Evolutionary conservation across 2,329 filamentous ascomycete genomes (phyloP).

Genomic region (Immersiporthe knoxdaviesiana): DNA sequence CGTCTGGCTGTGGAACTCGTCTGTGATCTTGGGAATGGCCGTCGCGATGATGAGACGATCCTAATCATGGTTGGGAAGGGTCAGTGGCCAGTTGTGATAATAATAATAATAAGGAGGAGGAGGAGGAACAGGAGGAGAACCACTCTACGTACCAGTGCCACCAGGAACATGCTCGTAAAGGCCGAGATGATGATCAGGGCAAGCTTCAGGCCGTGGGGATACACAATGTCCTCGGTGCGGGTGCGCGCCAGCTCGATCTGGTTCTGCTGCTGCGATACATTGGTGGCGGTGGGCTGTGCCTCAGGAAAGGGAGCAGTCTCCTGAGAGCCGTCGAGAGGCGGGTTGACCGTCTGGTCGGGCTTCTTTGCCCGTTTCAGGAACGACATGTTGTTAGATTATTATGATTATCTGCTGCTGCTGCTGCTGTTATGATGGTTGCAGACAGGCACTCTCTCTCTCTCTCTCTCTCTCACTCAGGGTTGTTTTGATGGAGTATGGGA

Average conservation of each 20-base stretch:
- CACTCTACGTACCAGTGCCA: conserved; percentile 37
- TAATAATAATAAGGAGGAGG: no score
- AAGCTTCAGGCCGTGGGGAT: conserved; percentile 40
- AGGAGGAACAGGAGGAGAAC: no score
- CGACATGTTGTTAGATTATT: conserved; percentile 10
- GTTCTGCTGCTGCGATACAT: conserved; percentile 16
- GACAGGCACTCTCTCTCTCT: no score
- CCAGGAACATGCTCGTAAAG: conserved; percentile 44
- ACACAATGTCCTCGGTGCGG: conserved; percentile 36
- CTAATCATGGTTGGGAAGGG: background rate
- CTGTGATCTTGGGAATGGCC: conserved; percentile 45
- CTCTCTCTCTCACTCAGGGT: no score
- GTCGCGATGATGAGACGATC: conserved; percentile 44
- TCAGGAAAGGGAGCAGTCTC: conserved; percentile 1
- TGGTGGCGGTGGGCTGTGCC: conserved; percentile 2
- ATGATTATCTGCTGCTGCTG: background rate
- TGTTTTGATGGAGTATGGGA: background rate
- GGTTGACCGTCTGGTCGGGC: conserved; percentile 17
- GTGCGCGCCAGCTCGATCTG: conserved; percentile 30
- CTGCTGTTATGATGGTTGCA: background rate
- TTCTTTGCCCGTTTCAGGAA: conserved; percentile 27
- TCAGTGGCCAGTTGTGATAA: background rate
- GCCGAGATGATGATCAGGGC: conserved; percentile 40
- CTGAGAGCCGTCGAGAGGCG: conserved; percentile 11
- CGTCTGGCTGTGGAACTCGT: conserved; percentile 43